These are phyloP conservation scores for Pseudogymnoascus sp. DNA, from an alignment of 2,329 filamentous ascomycete species.

Conservation along the genomic window DNA sequence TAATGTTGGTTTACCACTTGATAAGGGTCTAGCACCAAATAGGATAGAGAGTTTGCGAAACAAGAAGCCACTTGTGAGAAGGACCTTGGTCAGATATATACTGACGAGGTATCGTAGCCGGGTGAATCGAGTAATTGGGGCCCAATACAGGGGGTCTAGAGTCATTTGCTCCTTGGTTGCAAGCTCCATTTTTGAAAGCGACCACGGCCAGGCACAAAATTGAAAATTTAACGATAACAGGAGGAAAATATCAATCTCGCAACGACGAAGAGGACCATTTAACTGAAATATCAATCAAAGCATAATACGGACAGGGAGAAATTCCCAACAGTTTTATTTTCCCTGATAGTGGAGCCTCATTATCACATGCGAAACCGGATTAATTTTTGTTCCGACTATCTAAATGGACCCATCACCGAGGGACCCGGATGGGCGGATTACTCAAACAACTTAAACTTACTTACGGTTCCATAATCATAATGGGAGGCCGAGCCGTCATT, in stretches of 20 bases:
- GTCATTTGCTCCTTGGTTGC: background rate
- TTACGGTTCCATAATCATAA: background rate
- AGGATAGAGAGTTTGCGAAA: background rate
- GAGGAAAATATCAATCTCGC: background rate
- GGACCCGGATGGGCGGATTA: background rate
- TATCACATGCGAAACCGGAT: conserved; percentile 4
- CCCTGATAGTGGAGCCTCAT: background rate
- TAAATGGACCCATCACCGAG: background rate
- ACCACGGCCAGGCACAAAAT: background rate
- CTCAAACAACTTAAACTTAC: background rate
- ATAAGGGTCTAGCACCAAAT: conserved; percentile 9
- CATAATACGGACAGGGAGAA: background rate
- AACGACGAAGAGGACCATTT: background rate
- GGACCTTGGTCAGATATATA: conserved; percentile 1
- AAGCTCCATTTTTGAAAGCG: background rate
- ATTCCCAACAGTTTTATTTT: conserved; percentile 4
- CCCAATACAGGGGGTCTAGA: conserved; percentile 1
- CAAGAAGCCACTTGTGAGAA: background rate
- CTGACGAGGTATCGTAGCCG: background rate
- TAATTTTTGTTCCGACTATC: background rate
- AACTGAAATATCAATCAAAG: background rate
- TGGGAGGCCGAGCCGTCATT: background rate
- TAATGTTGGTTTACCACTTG: conserved; percentile 16
- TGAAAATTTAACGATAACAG: background rate
- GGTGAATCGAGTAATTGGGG: conserved; percentile 1